Conservation (phyloP, 257 asterid genomes). For the Solanum chiquidenum region DNA sequence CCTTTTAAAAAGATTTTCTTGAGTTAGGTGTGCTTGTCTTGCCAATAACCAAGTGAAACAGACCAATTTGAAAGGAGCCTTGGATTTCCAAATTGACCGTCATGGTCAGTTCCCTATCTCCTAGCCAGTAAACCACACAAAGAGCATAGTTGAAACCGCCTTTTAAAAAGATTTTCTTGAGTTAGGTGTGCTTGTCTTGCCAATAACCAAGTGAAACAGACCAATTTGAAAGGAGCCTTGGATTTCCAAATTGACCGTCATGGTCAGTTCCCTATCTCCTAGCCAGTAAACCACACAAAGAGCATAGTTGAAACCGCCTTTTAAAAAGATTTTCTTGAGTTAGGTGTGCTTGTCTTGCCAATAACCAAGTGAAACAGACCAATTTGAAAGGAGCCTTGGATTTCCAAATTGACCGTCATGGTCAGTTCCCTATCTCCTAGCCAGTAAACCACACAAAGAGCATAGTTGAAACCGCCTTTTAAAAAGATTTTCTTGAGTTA, state of each 20-base stretch:
- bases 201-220: background rate
- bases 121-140: background rate
- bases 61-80: background rate
- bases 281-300: background rate
- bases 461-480: background rate
- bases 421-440: background rate
- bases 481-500: background rate
- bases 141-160: no score
- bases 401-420: background rate
- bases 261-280: background rate
- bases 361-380: background rate
- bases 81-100: background rate
- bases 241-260: background rate
- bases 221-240: background rate
- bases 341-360: background rate
- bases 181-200: background rate
- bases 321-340: background rate
- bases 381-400: background rate
- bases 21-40: background rate
- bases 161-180: background rate
- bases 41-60: background rate
- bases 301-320: background rate
- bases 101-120: background rate
- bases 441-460: background rate
- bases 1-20: background rate